A percentile compares a stretch with the other conserved stretches of the same genome.
Conservation (phyloP, 331 rosid species). For the Malus hybrid region DNA sequence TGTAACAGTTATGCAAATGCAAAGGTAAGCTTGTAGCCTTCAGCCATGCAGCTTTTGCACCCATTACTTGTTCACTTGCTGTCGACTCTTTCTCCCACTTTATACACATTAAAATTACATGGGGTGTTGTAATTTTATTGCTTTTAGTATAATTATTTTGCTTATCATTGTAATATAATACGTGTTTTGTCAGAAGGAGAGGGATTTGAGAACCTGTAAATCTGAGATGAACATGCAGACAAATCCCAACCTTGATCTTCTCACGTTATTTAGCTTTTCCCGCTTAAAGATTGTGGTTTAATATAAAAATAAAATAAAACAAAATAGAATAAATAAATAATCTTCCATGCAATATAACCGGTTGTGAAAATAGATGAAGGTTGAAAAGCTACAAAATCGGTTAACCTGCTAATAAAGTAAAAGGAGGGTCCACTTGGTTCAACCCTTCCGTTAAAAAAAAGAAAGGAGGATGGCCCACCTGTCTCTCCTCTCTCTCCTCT, state of each 20-base stretch:
- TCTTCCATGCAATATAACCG: too few relatives aligned
- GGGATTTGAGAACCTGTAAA: conserved; percentile 2
- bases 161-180: neutral
- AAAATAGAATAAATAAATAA: too few relatives aligned
- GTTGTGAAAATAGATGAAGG: too few relatives aligned
- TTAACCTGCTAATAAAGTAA: too few relatives aligned
- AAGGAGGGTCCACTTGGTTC: too few relatives aligned
- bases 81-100: conserved; percentile 17
- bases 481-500: too few relatives aligned
- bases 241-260: conserved; percentile 8
- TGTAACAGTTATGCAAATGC: neutral
- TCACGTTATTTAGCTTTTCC: conserved; percentile 11
- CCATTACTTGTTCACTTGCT: conserved; percentile 18
- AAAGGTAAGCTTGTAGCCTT: conserved; percentile 14
- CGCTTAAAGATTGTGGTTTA: conserved; percentile 17
- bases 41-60: conserved; percentile 28
- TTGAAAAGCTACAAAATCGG: too few relatives aligned
- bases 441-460: too few relatives aligned
- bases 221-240: neutral
- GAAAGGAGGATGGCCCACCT: too few relatives aligned
- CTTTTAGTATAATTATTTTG: neutral
- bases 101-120: neutral
- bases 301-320: neutral
- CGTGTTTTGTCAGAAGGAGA: neutral
- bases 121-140: neutral